Base-by-base conservation (phyloP, 2,329 filamentous ascomycete genomes). In the Didymella arachidicola region DNA sequence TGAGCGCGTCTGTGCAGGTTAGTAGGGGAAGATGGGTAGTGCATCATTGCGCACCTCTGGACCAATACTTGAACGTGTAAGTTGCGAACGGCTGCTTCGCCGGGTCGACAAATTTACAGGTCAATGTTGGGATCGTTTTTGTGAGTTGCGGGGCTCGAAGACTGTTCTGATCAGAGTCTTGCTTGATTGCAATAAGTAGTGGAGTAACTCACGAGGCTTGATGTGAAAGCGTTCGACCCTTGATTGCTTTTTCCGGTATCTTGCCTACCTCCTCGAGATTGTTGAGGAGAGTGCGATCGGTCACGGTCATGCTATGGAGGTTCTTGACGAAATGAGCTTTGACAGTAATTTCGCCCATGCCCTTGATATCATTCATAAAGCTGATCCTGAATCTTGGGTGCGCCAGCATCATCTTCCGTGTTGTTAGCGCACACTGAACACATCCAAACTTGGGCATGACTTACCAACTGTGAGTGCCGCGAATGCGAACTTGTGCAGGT, bases 241-340 rank as follows among this genome's bases (percentile, higher is more conserved):
- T 71, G 11, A 71, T 27, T 7, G 67, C 67, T 29, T 71, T 72
- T 30, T 72, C 65, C 0, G 66, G 61, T 3, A 70, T 39, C 4
- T 45, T 34, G 11, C 57, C 50, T 2, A 60, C 1, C 14, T 14
- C 22, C 11, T 36, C 25, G 25, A 26, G n/a, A 1, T 30, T 32
- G 22, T 6, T n/a, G 8, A 7, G 0, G 5, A 39, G 32, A 38
- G 14, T 7, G 19, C 11, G 14, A 11, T 53, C 14, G 22, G n/a
- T 32, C 8, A 5, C 7, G 0, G 2, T n/a, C 2, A 0, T n/a
- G n/a, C n/a, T n/a, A n/a, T n/a, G 10, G 11, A 52, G 27, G 22
- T 52, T 51, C 26, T 50, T 51, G 69, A 65, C 56, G 19, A 51
- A 61, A 3, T 25, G 36, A 0, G 60, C 48, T n/a, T 44, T 32